Base-by-base conservation (phyloP, 2,329 filamentous ascomycete genomes). In the Bipolaris cookei region DNA sequence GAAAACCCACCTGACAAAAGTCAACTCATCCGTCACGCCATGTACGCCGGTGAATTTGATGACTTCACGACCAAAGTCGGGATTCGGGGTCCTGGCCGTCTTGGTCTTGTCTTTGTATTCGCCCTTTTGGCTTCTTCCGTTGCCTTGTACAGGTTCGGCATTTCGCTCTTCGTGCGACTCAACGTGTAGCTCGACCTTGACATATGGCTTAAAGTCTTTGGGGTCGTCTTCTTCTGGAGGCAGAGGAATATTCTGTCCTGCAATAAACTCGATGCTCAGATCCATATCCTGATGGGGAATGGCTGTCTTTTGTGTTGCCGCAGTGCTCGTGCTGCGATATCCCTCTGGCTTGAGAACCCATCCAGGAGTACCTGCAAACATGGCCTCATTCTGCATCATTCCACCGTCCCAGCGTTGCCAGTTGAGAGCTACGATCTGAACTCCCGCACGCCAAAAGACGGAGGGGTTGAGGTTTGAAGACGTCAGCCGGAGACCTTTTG, bases 361-460 rank as follows among this genome's bases (percentile, higher is more conserved):
- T 38, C 94, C 93, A 39, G 85, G 80, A 48, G 90, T 89, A 8
- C 87, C 90, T 1, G 87, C 84, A 76, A 97, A 97, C 91, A 96
- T 95, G 66, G 87, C 93, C 71, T 95, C 88, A 71, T 97, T 97
- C 13, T 97, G 84, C 94, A 97, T 97, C 88, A 96, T 96, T 30
- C 91, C 92, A 66, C 91, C 89, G 69, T 97, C 92, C 76, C 90
- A 88, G 59, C 88, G 89, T 76, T 98, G 93, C 91, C 93, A 98
- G 78, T 97, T 97, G 59, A 98, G 81, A 0, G 93, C 93, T 1
- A 96, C 92, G 66, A 97, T 89, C 76, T 97, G 93, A 3, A 96
- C 89, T 13, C 93, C 93, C 63, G 91, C 88, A 30, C 91, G 85
- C 93, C 93, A 97, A 76, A 93, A 95, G 3, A 89, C 83, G 0